These are phyloP conservation scores for Mucor indicus DNA, from an alignment of 371 early-diverging fungal species.

Conservation along the genomic window DNA sequence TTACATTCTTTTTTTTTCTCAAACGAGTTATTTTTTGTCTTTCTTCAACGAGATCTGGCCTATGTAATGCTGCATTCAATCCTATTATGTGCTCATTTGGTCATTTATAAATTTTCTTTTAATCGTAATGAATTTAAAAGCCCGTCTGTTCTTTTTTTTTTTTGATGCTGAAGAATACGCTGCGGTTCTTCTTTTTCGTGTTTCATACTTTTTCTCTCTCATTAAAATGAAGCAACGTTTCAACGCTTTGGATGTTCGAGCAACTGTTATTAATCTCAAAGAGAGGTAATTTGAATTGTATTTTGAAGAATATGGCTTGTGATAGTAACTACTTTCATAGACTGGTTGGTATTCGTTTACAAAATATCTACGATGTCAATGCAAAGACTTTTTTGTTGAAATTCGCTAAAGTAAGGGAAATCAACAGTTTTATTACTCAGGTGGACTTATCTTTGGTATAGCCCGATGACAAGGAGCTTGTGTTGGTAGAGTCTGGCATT, in stretches of 20 bases:
- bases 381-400: constrained; percentile 89
- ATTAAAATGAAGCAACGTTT: constrained; percentile 74
- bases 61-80: too few species aligned
- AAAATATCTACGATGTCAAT: constrained; percentile 94
- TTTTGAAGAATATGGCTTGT: neutral
- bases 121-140: too few species aligned
- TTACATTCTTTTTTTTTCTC: too few species aligned
- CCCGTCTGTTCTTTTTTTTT: too few species aligned
- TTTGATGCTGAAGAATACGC: too few species aligned
- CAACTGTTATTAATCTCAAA: constrained; percentile 71
- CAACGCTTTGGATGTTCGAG: constrained; percentile 84
- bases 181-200: too few species aligned
- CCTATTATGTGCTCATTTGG: too few species aligned
- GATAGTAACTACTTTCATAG: constrained; percentile 18
- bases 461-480: constrained; percentile 85
- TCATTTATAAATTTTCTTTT: too few species aligned
- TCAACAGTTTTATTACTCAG: neutral
- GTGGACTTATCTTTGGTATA: constrained; percentile 7
- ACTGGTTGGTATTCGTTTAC: constrained; percentile 83
- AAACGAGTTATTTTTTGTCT: too few species aligned
- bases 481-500: constrained; percentile 92
- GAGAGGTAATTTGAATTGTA: constrained; percentile 44
- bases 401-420: constrained; percentile 69
- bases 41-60: too few species aligned
- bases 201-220: too few species aligned